Base-by-base conservation (phyloP, 176 grass and related monocot genomes). In the Eragrostis curvula region DNA sequence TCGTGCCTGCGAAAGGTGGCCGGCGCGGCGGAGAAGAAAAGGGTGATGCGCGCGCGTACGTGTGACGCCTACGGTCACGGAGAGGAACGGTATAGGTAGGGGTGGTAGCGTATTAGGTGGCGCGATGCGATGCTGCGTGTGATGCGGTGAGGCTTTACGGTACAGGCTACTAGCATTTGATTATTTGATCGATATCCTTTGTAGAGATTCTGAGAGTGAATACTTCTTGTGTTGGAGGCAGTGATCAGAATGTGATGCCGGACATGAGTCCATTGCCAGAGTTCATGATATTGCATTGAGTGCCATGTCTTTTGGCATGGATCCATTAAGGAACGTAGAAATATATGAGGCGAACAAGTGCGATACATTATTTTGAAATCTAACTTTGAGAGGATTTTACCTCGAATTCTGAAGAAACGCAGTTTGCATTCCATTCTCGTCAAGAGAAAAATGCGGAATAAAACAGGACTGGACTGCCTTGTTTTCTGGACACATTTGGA, bases 101-200 rank as follows among this genome's bases (percentile, higher is more conserved):
- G 0, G 66, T 3, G 2, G 66, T 23, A 25, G 66, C 16, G 42
- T 21, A 77, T 63, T 77, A 62, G 57, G 74, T 47, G 3, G 57
- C 14, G 56, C 40, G 48, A 28, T n/a, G 9, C 9, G 3, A 29
- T 29, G n/a, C 8, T 27, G 18, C 6, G 3, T 9, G 30, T 21
- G 25, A 7, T 60, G 45, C 45, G 61, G 73, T n/a, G 21, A 69
- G 40, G 48, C 71, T 73, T 73, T 73, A 36, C 55, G 27, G 71
- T n/a, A 39, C 48, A 53, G 48, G 16, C 71, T 53, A 52, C 51
- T 41, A 57, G 72, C 30, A 13, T 57, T 57, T 74, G 50, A 55
- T 36, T 72, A 50, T 30, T 16, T 29, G 2, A 21, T 55, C 7
- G 52, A 59, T 61, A 9, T 61, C 24, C 11, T 28, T 61, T 61